Conservation (phyloP, 2,329 filamentous ascomycete genomes). For the Calonectria pseudoturangicola region DNA sequence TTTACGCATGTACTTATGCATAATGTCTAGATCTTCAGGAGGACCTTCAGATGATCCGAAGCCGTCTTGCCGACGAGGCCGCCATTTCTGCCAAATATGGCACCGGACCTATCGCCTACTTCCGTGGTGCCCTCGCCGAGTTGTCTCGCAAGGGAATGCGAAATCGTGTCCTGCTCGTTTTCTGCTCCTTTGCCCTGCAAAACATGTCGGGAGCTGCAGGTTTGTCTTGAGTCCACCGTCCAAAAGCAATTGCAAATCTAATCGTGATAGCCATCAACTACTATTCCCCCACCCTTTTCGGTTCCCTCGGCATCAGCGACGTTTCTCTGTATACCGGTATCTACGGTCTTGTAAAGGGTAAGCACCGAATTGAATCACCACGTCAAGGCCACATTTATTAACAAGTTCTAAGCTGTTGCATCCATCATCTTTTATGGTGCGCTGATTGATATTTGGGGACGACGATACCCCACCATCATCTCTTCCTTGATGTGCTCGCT, state of each 20-base stretch:
- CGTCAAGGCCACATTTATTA: not conserved
- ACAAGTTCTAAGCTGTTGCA: constrained; percentile 56
- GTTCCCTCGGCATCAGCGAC: constrained; percentile 66
- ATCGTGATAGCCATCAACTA: constrained; percentile 63
- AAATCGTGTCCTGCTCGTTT: constrained; percentile 62
- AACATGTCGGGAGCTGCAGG: constrained; percentile 64
- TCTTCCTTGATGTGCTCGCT: constrained; percentile 68
- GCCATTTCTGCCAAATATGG: constrained; percentile 58
- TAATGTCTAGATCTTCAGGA: constrained; percentile 62
- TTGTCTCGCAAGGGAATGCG: constrained; percentile 63
- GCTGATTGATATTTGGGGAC: constrained; percentile 64
- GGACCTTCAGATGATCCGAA: constrained; percentile 68
- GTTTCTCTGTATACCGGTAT: constrained; percentile 69
- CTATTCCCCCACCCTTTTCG: constrained; percentile 64
- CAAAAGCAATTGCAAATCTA: not conserved
- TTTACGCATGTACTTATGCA: constrained; percentile 27
- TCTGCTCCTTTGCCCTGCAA: constrained; percentile 62
- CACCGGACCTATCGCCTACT: constrained; percentile 57
- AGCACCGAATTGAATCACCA: not conserved
- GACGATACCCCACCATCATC: constrained; percentile 65
- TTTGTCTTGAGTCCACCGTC: constrained; percentile 35
- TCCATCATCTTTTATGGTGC: constrained; percentile 64
- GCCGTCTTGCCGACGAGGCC: constrained; percentile 59
- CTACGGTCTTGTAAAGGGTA: constrained; percentile 67
- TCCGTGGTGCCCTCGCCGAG: constrained; percentile 59